Conservation (phyloP, 2,329 filamentous ascomycete genomes). For the Xylaria sp. region DNA sequence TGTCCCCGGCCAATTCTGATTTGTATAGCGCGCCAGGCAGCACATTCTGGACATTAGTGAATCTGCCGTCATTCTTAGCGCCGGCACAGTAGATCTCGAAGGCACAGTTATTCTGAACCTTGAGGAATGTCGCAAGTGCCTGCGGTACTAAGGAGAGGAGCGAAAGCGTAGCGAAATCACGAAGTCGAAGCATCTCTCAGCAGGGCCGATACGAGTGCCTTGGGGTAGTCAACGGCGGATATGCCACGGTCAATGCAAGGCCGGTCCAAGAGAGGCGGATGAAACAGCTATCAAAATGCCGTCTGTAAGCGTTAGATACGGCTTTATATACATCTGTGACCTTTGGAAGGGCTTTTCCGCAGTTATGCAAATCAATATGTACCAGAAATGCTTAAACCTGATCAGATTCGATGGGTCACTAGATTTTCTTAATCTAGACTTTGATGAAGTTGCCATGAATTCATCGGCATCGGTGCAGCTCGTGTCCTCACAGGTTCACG, state of each 20-base stretch:
- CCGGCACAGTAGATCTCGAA: slow-evolving; percentile 29
- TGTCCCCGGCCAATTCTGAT: slow-evolving; percentile 21
- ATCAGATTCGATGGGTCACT: too few relatives aligned
- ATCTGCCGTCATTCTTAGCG: slow-evolving; percentile 30
- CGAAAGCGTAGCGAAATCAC: not conserved
- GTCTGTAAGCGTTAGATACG: not conserved
- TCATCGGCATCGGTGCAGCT: too few relatives aligned
- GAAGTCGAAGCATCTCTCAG: not conserved
- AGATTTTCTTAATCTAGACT: too few relatives aligned
- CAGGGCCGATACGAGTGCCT: not conserved
- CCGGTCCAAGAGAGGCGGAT: not conserved
- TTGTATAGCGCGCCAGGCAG: slow-evolving; percentile 1
- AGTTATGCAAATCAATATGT: too few relatives aligned
- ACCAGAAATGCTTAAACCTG: too few relatives aligned
- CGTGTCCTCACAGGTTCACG: not conserved
- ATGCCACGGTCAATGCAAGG: not conserved
- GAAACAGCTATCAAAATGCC: not conserved
- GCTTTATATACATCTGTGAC: too few relatives aligned
- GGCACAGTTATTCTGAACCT: slow-evolving; percentile 27
- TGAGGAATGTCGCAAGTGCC: slow-evolving; percentile 18
- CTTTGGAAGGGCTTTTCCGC: too few relatives aligned
- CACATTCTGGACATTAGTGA: slow-evolving; percentile 1
- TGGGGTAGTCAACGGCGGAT: not conserved
- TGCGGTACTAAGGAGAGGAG: slow-evolving; percentile 14
- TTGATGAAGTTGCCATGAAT: too few relatives aligned